Conservation (phyloP, 2,329 filamentous ascomycete species). For the Aspergillus pseudotamarii region DNA sequence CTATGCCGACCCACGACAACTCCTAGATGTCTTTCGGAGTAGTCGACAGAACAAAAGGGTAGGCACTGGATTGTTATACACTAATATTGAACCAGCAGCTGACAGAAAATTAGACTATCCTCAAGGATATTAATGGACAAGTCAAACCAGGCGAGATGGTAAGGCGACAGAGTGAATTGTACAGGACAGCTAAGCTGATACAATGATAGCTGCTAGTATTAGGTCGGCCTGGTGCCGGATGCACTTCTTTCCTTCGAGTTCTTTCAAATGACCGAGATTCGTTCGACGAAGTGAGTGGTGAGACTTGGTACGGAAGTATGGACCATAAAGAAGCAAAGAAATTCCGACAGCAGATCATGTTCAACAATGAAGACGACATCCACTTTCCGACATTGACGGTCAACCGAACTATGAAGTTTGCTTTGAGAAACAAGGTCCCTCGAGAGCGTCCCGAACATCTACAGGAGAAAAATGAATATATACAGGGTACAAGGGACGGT, state of each 20-base stretch:
- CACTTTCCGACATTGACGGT: conserved; percentile 77
- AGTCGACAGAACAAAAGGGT: conserved; percentile 33
- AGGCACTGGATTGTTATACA: neutral
- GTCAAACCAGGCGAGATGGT: conserved; percentile 50
- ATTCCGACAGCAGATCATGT: conserved; percentile 56
- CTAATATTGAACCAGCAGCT: neutral
- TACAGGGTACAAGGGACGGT: conserved; percentile 33
- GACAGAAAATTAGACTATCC: conserved; percentile 36
- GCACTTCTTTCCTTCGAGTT: conserved; percentile 70
- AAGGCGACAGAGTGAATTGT: conserved; percentile 6
- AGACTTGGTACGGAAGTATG: conserved; percentile 56
- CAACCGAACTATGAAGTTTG: conserved; percentile 72
- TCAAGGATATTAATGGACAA: conserved; percentile 44
- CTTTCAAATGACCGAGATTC: conserved; percentile 66
- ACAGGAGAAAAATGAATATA: conserved; percentile 31
- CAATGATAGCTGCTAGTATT: conserved; percentile 61
- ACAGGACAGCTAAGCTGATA: neutral
- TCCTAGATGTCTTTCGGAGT: conserved; percentile 24
- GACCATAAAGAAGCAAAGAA: conserved; percentile 49
- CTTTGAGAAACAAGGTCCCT: conserved; percentile 56
- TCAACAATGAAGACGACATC: conserved; percentile 75
- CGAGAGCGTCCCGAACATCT: conserved; percentile 28
- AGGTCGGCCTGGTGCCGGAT: conserved; percentile 68
- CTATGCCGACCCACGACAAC: conserved; percentile 34
- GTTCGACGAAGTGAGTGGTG: conserved; percentile 60